These are phyloP conservation scores for Pisolithus microcarpus DNA, from an alignment of 768 basidiomycete species.

Conservation along the genomic window DNA sequence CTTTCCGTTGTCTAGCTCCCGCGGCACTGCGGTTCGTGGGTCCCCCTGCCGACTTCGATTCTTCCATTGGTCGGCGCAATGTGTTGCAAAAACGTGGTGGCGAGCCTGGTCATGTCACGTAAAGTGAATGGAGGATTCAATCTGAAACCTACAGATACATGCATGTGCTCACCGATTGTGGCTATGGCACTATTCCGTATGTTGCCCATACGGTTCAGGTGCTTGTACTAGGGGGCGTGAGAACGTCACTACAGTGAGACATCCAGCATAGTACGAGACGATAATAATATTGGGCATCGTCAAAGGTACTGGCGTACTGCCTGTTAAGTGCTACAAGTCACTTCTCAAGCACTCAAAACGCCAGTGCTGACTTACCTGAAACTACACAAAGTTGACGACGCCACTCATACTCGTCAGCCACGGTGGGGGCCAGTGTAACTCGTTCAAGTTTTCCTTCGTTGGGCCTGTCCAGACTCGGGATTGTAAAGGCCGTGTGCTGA, in stretches of 20 bases:
- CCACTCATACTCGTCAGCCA: slow-evolving; percentile 68
- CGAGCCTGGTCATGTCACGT: no score
- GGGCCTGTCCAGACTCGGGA: slow-evolving; percentile 83
- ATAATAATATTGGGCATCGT: slow-evolving; percentile 78
- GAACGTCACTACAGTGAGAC: slow-evolving; percentile 9
- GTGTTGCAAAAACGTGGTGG: slow-evolving; percentile 65
- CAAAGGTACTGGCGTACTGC: no score
- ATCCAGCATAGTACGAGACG: slow-evolving; percentile 61
- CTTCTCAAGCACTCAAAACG: slow-evolving; percentile 5
- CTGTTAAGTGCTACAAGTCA: not conserved
- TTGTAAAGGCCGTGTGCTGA: slow-evolving; percentile 38
- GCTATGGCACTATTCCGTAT: not conserved
- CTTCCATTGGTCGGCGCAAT: slow-evolving; percentile 58
- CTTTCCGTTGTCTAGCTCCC: no score
- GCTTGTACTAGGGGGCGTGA: slow-evolving; percentile 60
- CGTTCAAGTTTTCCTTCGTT: slow-evolving; percentile 68
- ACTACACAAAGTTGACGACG: slow-evolving; percentile 62
- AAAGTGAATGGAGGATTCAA: slow-evolving; percentile 49
- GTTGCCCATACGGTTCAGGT: not conserved
- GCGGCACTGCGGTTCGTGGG: slow-evolving; percentile 52
- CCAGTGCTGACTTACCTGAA: not conserved
- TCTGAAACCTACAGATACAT: no score
- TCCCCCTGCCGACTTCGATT: slow-evolving; percentile 49
- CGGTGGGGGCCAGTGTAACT: slow-evolving; percentile 72
- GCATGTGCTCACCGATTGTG: not conserved